Base-by-base conservation (phyloP, 2,329 filamentous ascomycete species). In the Verticillium klebahnii region DNA sequence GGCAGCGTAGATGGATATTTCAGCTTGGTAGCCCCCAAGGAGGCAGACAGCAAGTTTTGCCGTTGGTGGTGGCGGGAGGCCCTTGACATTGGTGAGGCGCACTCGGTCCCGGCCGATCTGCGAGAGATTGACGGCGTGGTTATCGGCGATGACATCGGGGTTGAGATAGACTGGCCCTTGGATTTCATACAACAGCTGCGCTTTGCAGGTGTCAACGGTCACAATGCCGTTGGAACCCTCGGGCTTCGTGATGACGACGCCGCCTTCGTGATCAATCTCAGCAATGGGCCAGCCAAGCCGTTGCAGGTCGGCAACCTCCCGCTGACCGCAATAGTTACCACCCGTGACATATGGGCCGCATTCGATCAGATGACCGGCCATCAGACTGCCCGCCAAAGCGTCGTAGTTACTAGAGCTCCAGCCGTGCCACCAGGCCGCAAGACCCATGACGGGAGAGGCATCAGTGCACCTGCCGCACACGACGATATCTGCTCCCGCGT, bases 361-460 rank as follows among this genome's bases (percentile, higher is more conserved):
- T 66, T 85, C 83, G 50, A 85, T 83, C 6, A 85, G 67, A 68
- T 85, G 81, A 1, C 80, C 82, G 0, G 81, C 81, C 4, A 85
- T 69, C 0, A 85, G 68, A 0, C 81, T 73, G 0, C 80, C 79
- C 0, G 83, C 84, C 5, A 87, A 73, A 19, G 73, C 66, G 62
- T 86, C 78, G 23, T 78, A 83, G 29, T 80, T 75, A 0, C 72
- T 75, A 17, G 79, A 75, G 0, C 64, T 63, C 85, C 83, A 87
- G 1, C 74, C 72, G 60, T 86, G 77, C 79, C 83, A 87, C 73
- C 77, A 86, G 67, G 79, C 80, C 0, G 83, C 83, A 0, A 82
- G 82, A 0, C 80, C 84, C 62, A 86, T 84, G 0, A 85, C 82
- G 0, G 81, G 82, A 2, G 77, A 79, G 0, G 82, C 81, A 65